Evolutionary conservation across 108 stramenopile genomes (phyloP).

Genomic region (Stephanodiscus minutulus): DNA sequence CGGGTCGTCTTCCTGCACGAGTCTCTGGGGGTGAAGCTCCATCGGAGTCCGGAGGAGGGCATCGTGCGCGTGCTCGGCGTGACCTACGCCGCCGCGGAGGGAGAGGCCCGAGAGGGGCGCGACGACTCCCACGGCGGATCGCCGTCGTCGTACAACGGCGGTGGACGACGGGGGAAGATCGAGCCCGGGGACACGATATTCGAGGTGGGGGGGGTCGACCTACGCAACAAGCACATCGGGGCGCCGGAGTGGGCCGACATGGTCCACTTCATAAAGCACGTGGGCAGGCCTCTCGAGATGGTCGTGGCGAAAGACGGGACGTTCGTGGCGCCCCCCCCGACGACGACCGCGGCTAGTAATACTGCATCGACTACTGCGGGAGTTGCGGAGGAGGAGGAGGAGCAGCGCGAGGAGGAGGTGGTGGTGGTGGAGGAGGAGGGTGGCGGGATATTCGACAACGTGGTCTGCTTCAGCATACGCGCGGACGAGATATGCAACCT

Average conservation of each 20-base stretch:
- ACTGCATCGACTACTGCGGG: neutral
- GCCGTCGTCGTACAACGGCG: too few relatives aligned
- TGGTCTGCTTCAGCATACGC: conserved; percentile 5
- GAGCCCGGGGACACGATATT: conserved; percentile 76
- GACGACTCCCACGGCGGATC: conserved; percentile 11
- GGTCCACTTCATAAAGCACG: conserved; percentile 50
- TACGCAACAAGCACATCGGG: conserved; percentile 52
- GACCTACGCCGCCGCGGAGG: neutral
- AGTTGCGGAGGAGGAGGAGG: neutral
- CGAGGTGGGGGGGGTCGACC: conserved; percentile 85
- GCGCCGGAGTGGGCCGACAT: conserved; percentile 49
- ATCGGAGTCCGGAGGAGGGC: conserved; percentile 76
- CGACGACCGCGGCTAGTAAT: neutral
- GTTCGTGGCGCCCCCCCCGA: conserved; percentile 24
- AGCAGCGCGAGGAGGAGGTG: neutral
- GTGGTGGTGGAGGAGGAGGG: conserved; percentile 13
- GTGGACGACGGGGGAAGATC: conserved; percentile 55
- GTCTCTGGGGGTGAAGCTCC: conserved; percentile 81
- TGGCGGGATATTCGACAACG: neutral
- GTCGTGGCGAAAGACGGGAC: conserved; percentile 38
- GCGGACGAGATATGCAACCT: conserved; percentile 14
- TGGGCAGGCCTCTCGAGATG: conserved; percentile 47
- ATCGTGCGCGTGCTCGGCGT: conserved; percentile 77
- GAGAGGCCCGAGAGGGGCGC: conserved; percentile 15
- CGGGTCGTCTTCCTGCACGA: conserved; percentile 65